A percentile compares a stretch with the other conserved stretches of the same genome.
Evolutionary conservation across 2,329 filamentous ascomycete species (phyloP).

Genomic region (Exutisphaerella laricina): DNA sequence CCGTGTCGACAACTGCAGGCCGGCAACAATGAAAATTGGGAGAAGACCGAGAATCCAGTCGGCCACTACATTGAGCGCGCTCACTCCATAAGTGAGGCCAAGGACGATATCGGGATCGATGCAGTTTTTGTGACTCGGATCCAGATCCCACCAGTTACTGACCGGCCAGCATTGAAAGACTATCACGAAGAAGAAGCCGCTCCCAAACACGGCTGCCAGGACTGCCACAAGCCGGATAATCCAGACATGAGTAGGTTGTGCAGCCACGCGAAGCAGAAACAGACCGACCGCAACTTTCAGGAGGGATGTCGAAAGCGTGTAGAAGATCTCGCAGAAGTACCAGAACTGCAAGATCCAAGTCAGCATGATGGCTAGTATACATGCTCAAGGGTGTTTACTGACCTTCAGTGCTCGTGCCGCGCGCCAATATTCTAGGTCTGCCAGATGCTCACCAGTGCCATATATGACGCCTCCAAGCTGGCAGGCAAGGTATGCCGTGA

Average conservation of each 20-base stretch:
- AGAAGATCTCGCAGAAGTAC: conserved; percentile 54
- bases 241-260: conserved; percentile 41
- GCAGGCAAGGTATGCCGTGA: conserved; percentile 37
- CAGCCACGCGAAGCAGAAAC: conserved; percentile 50
- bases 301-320: conserved; percentile 44
- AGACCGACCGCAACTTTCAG: conserved; percentile 50
- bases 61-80: conserved; percentile 37
- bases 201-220: conserved; percentile 42
- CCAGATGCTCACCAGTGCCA: conserved; percentile 37
- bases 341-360: conserved; percentile 36
- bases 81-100: conserved; percentile 32
- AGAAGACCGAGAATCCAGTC: conserved; percentile 40
- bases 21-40: conserved; percentile 39
- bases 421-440: conserved; percentile 26
- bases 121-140: conserved; percentile 38
- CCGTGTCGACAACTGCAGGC: conserved; percentile 37
- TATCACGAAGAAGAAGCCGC: conserved; percentile 48
- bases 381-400: background rate
- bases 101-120: conserved; percentile 45
- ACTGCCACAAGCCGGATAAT: conserved; percentile 45
- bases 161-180: conserved; percentile 52
- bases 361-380: background rate
- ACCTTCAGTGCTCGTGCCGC: conserved; percentile 22
- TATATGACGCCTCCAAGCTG: conserved; percentile 38
- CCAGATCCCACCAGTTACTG: conserved; percentile 46